Evolutionary conservation across 75 land plant genomes (phyloP), one percentile per base, ranked within the genome.

Genomic region (Adiantum capillusveneris): DNA sequence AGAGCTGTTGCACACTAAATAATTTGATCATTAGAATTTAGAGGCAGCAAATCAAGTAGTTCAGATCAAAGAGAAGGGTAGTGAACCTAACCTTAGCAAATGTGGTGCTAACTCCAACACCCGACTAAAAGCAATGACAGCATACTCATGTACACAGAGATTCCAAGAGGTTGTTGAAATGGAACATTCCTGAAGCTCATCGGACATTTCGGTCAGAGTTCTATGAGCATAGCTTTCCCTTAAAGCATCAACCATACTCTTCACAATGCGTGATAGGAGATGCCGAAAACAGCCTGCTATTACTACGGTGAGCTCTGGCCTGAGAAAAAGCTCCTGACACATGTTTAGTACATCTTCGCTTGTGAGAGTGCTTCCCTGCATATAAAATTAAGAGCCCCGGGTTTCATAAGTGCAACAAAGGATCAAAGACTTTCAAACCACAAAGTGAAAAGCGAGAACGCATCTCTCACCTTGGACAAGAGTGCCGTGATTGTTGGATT

Each of bases 221-320:
- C 58, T 53, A 5, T 41, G 56, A 45, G 64, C 69, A 12, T 76
- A 53, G 9, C 64, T 79, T 13, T 62, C 31, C 7, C 65, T 69
- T 14, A 93, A 65, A 28, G 72, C 41, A 31, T 60, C 69, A 36
- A 95, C 82, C 44, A 81, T 59, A 53, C 52, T 70, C 18, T 73
- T 76, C 22, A 84, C 69, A 25, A 95, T 72, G 37, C 60, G 73
- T 39, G 51, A 34, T 6, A 67, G 44, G 6, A 83, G 64, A 0
- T 83, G 79, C 12, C 96, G 84, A 52, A 95, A 86, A 65, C 99
- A 95, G 14, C 96, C 96, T 18, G 81, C 13, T 25, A 87, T 45
- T 0, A 80, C 81, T 7, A 95, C 74, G 25, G 88, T 84, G 28
- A 84, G 74, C 16, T 71, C 29, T 13, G 88, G 86, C 25, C 83